phyloP scores from a whole-genome alignment of 1,284 basidiomycete genomes.

The Coniophora puteana region DNA sequence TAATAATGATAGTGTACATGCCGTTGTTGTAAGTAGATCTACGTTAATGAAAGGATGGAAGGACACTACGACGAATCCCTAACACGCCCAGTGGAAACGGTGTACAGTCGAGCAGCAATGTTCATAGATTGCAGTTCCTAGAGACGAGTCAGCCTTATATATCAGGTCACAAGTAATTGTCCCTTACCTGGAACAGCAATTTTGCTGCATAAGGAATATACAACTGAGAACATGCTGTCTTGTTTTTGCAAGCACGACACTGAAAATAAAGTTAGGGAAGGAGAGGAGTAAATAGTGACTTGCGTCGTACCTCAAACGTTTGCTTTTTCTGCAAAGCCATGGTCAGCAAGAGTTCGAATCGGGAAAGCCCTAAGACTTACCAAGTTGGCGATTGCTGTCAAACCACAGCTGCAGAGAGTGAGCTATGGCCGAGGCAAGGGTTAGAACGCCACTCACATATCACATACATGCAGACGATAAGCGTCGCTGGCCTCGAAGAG shows the following conservation, averaged over 20 bases:
- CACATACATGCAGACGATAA: constrained; percentile 95
- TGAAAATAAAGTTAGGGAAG: constrained; percentile 19
- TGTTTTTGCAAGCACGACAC: constrained; percentile 93
- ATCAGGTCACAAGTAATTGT: not conserved
- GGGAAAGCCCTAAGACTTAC: constrained; percentile 37
- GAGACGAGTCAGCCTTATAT: constrained; percentile 4
- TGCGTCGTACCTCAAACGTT: constrained; percentile 61
- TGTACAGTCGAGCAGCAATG: constrained; percentile 81
- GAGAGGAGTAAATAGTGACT: not conserved
- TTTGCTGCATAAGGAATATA: constrained; percentile 94
- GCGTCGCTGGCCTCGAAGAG: constrained; percentile 93
- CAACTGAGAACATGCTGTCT: constrained; percentile 87
- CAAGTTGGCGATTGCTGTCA: constrained; percentile 93
- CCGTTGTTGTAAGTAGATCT: too few relatives aligned
- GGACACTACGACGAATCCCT: too few relatives aligned
- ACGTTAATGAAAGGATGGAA: too few relatives aligned
- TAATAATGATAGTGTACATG: too few relatives aligned
- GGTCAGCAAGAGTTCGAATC: constrained; percentile 5
- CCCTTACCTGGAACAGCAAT: constrained; percentile 80
- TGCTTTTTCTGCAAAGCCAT: constrained; percentile 67
- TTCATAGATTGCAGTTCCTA: constrained; percentile 91
- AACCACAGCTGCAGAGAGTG: constrained; percentile 65
- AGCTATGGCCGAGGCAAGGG: constrained; percentile 8
- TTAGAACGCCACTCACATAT: constrained; percentile 64
- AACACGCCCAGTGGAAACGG: constrained; percentile 79